phyloP scores from a whole-genome alignment of 169 alveolate species.

The Besnoitia besnoiti region DNA sequence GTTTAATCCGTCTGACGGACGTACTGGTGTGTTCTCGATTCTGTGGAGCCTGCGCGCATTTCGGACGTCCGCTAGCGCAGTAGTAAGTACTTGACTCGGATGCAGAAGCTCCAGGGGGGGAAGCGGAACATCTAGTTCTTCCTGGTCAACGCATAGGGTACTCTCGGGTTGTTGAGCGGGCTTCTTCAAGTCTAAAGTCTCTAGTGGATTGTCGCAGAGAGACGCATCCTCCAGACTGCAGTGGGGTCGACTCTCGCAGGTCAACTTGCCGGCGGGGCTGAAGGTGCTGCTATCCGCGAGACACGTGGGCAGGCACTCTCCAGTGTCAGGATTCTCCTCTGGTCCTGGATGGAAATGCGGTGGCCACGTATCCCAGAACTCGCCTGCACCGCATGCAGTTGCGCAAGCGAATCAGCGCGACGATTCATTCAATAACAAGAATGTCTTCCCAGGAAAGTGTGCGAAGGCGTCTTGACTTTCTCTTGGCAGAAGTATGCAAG shows the following conservation, averaged over 20 bases:
- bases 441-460: too few relatives aligned
- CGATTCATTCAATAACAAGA: too few relatives aligned
- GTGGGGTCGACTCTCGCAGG: background rate
- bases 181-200: background rate
- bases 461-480: too few relatives aligned
- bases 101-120: background rate
- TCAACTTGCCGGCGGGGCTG: background rate
- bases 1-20: background rate
- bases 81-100: background rate
- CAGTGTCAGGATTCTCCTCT: background rate
- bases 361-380: background rate
- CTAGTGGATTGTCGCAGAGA: background rate
- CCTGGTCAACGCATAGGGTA: background rate
- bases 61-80: background rate
- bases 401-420: too few relatives aligned
- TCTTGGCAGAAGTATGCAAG: too few relatives aligned
- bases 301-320: background rate
- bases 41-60: background rate
- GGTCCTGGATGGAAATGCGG: background rate
- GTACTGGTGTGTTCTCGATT: constrained; percentile 24
- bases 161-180: background rate
- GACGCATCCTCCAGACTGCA: background rate
- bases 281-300: background rate
- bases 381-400: background rate
- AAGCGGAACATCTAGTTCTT: background rate